These are phyloP conservation scores for Aspergillus heteromorphus DNA, from an alignment of 495 filamentous ascomycete genomes.

Conservation along the genomic window DNA sequence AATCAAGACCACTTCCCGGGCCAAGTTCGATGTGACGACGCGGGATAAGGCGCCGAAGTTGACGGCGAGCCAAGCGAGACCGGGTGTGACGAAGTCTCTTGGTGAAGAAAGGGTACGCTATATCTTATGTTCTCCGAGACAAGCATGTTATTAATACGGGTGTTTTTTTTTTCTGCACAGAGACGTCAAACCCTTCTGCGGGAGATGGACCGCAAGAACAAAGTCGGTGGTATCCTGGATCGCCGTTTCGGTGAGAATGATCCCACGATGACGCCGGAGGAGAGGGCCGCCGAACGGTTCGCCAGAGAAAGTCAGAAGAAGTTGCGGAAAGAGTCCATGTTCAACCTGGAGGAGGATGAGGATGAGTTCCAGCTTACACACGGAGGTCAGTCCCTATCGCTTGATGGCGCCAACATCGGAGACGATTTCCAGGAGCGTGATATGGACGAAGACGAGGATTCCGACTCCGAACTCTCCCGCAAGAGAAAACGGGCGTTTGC, in stretches of 20 bases:
- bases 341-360: constrained; percentile 83
- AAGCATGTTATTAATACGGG: constrained; percentile 4
- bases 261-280: constrained; percentile 86
- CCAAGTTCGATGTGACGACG: constrained; percentile 72
- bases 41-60: constrained; percentile 43
- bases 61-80: constrained; percentile 53
- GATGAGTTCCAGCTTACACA: constrained; percentile 72
- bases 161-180: constrained; percentile 32
- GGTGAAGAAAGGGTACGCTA: constrained; percentile 76
- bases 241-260: constrained; percentile 95
- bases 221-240: constrained; percentile 88
- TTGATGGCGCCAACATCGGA: constrained; percentile 47
- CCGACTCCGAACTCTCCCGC: constrained; percentile 52
- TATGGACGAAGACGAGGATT: constrained; percentile 54
- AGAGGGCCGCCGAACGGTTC: constrained; percentile 87
- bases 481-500: constrained; percentile 56
- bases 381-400: constrained; percentile 64
- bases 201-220: constrained; percentile 81
- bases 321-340: constrained; percentile 68
- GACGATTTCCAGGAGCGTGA: constrained; percentile 81
- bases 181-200: constrained; percentile 72
- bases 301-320: constrained; percentile 71
- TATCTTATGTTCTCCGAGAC: not conserved
- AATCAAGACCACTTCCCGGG: constrained; percentile 63
- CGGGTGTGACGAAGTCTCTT: constrained; percentile 75